Evolutionary conservation across 139 green algal genomes (phyloP), one percentile per base, ranked within the genome.

Genomic region (Closterium sp.): DNA sequence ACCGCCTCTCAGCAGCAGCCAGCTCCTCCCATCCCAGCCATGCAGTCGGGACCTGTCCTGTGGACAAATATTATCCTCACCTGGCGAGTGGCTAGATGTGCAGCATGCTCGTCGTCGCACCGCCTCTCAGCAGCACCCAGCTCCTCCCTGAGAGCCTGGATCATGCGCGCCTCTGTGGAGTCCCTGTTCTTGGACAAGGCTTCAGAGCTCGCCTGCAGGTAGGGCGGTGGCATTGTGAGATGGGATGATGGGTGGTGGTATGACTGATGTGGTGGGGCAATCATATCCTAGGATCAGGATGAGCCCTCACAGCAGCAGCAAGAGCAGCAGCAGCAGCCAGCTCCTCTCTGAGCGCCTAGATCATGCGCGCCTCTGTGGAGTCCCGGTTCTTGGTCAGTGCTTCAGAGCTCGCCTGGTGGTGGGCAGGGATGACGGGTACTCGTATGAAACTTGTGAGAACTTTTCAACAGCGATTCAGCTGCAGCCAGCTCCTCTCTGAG

Each of bases 121-220:
- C 92, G 22, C 30, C 62, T 92, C 88, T 94, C 92, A 9, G 88
- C 92, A 45, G 92, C 45, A 29, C 31, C 29, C 50, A 94, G 79
- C 88, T 94, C 89, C 85, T 94, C 92, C 21, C 92, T 45, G 24
- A 94, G 22, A 19, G 92, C 92, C 92, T 93, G 91, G 19, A 93
- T 91, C 86, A 93, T 93, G 22, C 42, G 31, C 19, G 86, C 38
- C n/a, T 91, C 91, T 88, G 91, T 38, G 2, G 34, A 9, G 70
- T 93, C 91, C 32, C 91, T 2, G n/a, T 1, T 91, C 27, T 50
- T 91, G 11, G 86, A 87, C 30, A 93, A 27, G 10, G 62, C 91
- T 70, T 91, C 91, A 10, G 86, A n/a, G 27, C 45, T 91, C 27
- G 91, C 91, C 91, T 93, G 91, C 31, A 73, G 38, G 2, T 9